These are phyloP conservation scores for Salix dunnii DNA, from an alignment of 345 rosid species.

Conservation along the genomic window DNA sequence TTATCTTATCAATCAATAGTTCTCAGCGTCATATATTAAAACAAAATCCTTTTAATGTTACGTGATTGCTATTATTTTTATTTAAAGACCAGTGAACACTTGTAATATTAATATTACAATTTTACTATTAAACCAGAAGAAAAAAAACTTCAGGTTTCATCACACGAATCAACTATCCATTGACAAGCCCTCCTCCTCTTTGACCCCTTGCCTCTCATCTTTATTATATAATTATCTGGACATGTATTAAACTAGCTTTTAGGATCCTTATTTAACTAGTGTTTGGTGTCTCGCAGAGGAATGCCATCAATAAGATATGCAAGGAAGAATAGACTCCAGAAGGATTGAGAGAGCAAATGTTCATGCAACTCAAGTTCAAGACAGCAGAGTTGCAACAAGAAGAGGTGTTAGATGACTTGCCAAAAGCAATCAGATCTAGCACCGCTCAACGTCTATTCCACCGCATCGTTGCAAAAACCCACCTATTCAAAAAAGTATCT, in stretches of 20 bases:
- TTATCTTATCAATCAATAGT: not conserved
- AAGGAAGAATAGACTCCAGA: constrained; percentile 75
- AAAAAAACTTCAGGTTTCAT: no score
- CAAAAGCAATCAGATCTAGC: constrained; percentile 88
- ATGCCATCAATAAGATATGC: constrained; percentile 70
- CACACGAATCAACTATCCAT: not conserved
- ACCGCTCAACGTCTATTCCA: constrained; percentile 78
- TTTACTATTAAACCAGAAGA: no score
- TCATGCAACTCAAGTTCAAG: constrained; percentile 88
- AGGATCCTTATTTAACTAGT: not conserved
- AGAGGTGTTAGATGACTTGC: constrained; percentile 72
- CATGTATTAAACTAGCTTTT: no score
- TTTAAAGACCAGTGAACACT: no score
- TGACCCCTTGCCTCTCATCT: no score
- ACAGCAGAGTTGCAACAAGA: constrained; percentile 83
- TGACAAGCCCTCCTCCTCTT: no score
- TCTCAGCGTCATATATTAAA: not conserved
- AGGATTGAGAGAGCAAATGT: constrained; percentile 80
- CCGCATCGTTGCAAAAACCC: constrained; percentile 45
- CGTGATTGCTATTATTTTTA: no score
- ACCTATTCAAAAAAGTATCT: constrained; percentile 77
- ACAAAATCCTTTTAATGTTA: no score
- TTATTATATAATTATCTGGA: no score
- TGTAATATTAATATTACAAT: no score
- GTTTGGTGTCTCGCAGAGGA: constrained; percentile 52